A percentile compares a stretch with the other conserved stretches of the same genome.
These are phyloP conservation scores for Backusella sp. DNA, from an alignment of 192 early-diverging fungal genomes.

Conservation along the genomic window DNA sequence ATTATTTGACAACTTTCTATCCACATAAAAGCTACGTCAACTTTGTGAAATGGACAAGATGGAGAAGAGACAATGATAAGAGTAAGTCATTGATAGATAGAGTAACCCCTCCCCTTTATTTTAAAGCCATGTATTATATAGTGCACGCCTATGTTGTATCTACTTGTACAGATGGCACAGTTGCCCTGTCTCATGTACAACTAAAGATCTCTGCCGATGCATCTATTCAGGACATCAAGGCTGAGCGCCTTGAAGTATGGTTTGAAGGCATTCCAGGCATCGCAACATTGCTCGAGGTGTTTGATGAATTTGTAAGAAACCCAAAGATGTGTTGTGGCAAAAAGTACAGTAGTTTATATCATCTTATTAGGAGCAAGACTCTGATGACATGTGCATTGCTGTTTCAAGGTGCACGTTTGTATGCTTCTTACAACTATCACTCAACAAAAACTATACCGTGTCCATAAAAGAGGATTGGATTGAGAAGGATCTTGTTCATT, in stretches of 20 bases:
- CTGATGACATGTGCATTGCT: not conserved
- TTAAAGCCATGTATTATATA: not conserved
- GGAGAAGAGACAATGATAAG: not conserved
- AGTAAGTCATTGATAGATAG: not conserved
- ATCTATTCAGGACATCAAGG: not conserved
- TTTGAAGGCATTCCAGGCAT: not conserved
- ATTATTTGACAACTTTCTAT: not conserved
- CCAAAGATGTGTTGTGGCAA: too few species aligned
- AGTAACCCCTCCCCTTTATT: too few species aligned
- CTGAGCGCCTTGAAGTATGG: not conserved
- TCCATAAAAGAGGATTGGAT: not conserved
- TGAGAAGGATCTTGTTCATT: not conserved
- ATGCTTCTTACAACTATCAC: not conserved
- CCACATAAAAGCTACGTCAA: not conserved
- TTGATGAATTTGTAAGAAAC: constrained; percentile 15
- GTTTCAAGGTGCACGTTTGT: not conserved
- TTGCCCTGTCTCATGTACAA: not conserved
- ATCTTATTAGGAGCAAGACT: not conserved
- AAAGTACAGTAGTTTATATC: too few species aligned
- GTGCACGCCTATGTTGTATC: constrained; percentile 8
- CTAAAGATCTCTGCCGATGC: not conserved
- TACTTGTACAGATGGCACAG: constrained; percentile 1
- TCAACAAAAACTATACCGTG: not conserved
- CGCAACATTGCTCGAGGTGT: not conserved
- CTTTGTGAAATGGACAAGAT: constrained; percentile 9